phyloP scores from a whole-genome alignment of 129 eudicot genomes.

The Erigeron canadensis region DNA sequence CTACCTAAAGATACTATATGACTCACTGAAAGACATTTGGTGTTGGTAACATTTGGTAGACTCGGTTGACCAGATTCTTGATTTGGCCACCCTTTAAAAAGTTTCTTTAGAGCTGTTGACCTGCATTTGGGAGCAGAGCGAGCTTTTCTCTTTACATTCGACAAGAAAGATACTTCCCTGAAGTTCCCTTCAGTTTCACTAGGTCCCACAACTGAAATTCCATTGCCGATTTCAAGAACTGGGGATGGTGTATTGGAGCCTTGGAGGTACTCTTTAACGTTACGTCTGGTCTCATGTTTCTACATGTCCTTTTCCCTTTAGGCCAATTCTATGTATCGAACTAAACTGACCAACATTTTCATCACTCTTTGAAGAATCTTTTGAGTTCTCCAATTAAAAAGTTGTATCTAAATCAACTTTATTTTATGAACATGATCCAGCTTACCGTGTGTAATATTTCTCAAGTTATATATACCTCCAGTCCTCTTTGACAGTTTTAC shows the following conservation, averaged over 20 bases:
- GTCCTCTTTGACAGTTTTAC: constrained; percentile 17
- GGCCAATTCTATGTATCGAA: constrained; percentile 53
- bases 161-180: constrained; percentile 23
- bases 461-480: constrained; percentile 14
- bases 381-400: constrained; percentile 16
- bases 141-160: constrained; percentile 39
- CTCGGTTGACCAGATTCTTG: constrained; percentile 26
- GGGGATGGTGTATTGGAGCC: not conserved
- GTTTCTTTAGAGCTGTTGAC: constrained; percentile 22
- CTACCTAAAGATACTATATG: constrained; percentile 16
- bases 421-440: constrained; percentile 29
- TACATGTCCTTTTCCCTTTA: constrained; percentile 57
- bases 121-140: constrained; percentile 34
- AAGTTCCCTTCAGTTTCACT: constrained; percentile 27
- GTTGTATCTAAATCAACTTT: constrained; percentile 31
- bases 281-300: constrained; percentile 29
- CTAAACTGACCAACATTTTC: constrained; percentile 25
- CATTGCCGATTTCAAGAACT: constrained; percentile 19
- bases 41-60: constrained; percentile 34
- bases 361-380: constrained; percentile 19
- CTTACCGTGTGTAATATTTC: constrained; percentile 16
- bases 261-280: constrained; percentile 16
- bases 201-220: constrained; percentile 23
- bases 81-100: constrained; percentile 5
- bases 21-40: constrained; percentile 18